Evolutionary conservation across 176 grass and related monocot genomes (phyloP).

Genomic region (Zizania latifolia): DNA sequence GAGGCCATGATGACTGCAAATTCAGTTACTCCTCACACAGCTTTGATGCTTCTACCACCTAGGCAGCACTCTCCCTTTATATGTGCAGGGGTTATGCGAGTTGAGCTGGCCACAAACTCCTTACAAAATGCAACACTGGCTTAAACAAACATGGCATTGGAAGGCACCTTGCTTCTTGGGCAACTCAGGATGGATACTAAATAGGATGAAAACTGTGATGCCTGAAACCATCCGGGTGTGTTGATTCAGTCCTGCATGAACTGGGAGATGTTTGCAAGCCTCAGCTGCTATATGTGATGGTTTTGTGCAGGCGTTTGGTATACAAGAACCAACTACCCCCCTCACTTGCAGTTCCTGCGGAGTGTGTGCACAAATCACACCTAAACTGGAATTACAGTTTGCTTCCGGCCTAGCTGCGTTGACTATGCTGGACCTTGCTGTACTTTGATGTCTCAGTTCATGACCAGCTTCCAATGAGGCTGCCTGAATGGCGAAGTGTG

Average conservation of each 20-base stretch:
- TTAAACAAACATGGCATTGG: constrained; percentile 2
- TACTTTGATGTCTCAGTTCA: constrained; percentile 14
- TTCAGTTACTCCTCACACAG: not conserved
- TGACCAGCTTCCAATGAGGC: constrained; percentile 5
- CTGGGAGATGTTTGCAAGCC: not conserved
- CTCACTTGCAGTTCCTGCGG: constrained; percentile 47
- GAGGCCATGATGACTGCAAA: constrained; percentile 33
- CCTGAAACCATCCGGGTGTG: not conserved
- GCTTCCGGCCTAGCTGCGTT: constrained; percentile 28
- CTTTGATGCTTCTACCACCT: not conserved
- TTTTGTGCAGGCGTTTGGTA: constrained; percentile 33
- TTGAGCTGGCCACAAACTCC: constrained; percentile 10
- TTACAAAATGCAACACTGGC: not conserved
- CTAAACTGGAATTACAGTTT: constrained; percentile 41
- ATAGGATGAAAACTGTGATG: not conserved
- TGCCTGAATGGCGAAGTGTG: not conserved
- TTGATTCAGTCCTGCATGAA: not conserved
- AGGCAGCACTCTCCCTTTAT: not conserved
- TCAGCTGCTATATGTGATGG: not conserved
- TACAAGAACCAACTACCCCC: constrained; percentile 69
- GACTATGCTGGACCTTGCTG: constrained; percentile 14
- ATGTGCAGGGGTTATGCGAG: not conserved
- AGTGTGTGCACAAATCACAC: constrained; percentile 46
- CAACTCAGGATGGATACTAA: not conserved
- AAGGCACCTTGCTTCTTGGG: constrained; percentile 15